Evolutionary conservation across 495 filamentous ascomycete genomes (phyloP), one percentile per base, ranked within the genome.

Genomic region (Bathelium albidoporum): DNA sequence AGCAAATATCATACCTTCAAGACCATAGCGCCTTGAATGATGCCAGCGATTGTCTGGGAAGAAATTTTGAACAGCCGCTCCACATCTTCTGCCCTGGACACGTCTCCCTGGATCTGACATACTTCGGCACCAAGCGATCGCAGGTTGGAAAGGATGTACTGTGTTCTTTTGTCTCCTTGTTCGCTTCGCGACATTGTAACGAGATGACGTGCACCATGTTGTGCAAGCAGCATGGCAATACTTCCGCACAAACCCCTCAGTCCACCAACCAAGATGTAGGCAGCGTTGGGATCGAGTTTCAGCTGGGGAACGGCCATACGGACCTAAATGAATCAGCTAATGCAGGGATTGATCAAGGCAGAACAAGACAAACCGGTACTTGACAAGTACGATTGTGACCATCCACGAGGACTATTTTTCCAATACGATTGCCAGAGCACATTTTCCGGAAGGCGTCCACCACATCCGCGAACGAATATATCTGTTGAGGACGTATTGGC

Each of bases 371-470:
- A 49, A 49, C 18, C 11, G 20, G 20, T 20, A 49, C 44, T 20
- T 49, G 14, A 20, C 11, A 49, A 22, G 44, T 49, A 5, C 44
- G 9, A 5, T 74, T 62, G 5, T 62, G 61, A 26, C 66, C 62
- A 0, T 75, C 73, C n/a, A 76, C 71, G 12, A 88, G 69, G 16
- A 87, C 79, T 10, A 84, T 66, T 69, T 88, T 88, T 1, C 86
- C 85, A 14, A 78, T 70, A 3, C 79, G 70, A 36, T 78, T 80
- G 32, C 81, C 83, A n/a, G 73, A 69, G 65, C 86, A 83, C 58
- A 88, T 71, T 3, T 73, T 68, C 62, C 82, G 80, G 69, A 88
- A 83, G 0, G 85, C 85, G 2, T 73, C 66, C 44, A 78, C 73
- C 18, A 79, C 68, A 11, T 83, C 69, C 0, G 73, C 67, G 11